These are phyloP conservation scores for Trichoderma lentiforme DNA, from an alignment of 2,329 filamentous ascomycete species.

Conservation along the genomic window DNA sequence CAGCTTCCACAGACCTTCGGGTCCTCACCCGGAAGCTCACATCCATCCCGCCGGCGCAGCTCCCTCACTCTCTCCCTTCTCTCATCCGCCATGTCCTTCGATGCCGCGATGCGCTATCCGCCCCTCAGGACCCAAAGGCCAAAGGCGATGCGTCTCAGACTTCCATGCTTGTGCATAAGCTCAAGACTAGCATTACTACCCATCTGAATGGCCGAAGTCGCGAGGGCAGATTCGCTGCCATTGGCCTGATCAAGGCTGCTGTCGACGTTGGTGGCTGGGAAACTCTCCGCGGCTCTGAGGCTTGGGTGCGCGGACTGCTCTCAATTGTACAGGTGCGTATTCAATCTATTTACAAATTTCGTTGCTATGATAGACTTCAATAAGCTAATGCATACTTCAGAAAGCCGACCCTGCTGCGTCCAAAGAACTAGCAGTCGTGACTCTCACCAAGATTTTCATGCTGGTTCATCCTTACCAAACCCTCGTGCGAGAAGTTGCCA, in stretches of 20 bases:
- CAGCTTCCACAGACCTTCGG: conserved; percentile 52
- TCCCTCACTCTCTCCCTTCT: conserved; percentile 69
- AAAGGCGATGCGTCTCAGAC: conserved; percentile 62
- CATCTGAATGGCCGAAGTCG: conserved; percentile 72
- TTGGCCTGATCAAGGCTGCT: conserved; percentile 74
- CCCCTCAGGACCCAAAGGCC: conserved; percentile 56
- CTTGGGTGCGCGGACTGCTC: conserved; percentile 76
- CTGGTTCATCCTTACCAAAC: conserved; percentile 80
- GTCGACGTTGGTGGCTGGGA: conserved; percentile 85
- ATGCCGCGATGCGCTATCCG: conserved; percentile 60
- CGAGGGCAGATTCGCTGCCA: conserved; percentile 73
- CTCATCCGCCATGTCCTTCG: conserved; percentile 60
- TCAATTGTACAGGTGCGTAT: conserved; percentile 65
- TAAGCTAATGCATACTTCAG: conserved; percentile 36
- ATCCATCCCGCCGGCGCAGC: conserved; percentile 66
- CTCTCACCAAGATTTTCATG: conserved; percentile 78
- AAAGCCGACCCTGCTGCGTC: conserved; percentile 73
- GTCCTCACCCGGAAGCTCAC: conserved; percentile 68
- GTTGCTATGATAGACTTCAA: not conserved
- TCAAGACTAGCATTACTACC: conserved; percentile 73
- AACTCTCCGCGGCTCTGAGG: conserved; percentile 65
- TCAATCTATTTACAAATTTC: not conserved
- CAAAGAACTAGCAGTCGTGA: conserved; percentile 73
- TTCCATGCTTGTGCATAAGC: conserved; percentile 71
- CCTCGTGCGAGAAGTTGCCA: conserved; percentile 81